phyloP scores from a whole-genome alignment of 2,329 filamentous ascomycete genomes.

The Cytospora piceae region DNA sequence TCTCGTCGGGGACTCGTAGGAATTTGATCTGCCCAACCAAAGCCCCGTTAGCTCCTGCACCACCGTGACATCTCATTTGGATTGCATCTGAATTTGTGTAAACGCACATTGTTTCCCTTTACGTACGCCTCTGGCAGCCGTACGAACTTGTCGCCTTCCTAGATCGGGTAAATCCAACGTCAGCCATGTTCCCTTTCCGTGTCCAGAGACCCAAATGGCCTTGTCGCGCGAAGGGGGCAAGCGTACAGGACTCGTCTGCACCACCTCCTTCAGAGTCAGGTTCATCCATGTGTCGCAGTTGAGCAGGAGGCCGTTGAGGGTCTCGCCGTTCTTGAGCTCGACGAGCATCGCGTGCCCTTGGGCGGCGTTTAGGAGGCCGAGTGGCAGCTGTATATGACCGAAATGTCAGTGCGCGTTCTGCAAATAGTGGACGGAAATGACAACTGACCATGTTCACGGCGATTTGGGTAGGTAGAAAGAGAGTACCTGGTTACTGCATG shows the following conservation, averaged over 20 bases:
- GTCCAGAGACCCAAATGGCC: neutral
- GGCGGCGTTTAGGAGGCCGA: slow-evolving; percentile 89
- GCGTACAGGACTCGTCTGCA: slow-evolving; percentile 84
- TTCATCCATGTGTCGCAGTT: slow-evolving; percentile 99
- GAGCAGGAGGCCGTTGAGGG: slow-evolving; percentile 92
- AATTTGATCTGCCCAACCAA: slow-evolving; percentile 82
- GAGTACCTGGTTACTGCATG: slow-evolving; percentile 22
- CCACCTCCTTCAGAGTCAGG: slow-evolving; percentile 92
- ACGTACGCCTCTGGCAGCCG: slow-evolving; percentile 93
- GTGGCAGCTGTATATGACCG: slow-evolving; percentile 56
- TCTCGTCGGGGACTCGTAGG: slow-evolving; percentile 92
- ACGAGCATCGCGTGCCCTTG: slow-evolving; percentile 98
- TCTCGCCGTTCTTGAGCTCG: slow-evolving; percentile 96
- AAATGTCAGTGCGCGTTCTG: slow-evolving; percentile 24
- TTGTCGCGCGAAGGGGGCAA: neutral
- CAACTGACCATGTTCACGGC: slow-evolving; percentile 25
- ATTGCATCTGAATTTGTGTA: neutral
- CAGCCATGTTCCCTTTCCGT: slow-evolving; percentile 19
- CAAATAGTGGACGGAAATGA: neutral
- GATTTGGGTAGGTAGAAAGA: neutral
- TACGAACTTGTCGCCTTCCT: slow-evolving; percentile 94
- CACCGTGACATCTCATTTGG: slow-evolving; percentile 1
- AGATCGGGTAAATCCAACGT: slow-evolving; percentile 12
- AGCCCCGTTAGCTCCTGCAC: slow-evolving; percentile 24
- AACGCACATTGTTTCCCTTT: slow-evolving; percentile 89